Base-by-base conservation (phyloP, 495 filamentous ascomycete genomes). In the Xylaria nigripes region DNA sequence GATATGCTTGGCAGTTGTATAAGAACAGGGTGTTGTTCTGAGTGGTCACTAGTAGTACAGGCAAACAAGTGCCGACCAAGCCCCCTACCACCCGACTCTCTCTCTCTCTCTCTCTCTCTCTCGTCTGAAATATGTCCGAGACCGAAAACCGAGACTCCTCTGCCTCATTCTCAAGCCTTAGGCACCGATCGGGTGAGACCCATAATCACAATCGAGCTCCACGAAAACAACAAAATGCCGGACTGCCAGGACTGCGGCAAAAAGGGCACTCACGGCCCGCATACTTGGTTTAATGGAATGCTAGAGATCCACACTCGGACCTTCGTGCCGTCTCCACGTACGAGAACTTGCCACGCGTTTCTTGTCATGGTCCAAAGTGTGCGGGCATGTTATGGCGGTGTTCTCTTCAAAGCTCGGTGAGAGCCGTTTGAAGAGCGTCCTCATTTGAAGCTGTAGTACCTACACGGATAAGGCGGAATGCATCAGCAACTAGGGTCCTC, bases 201-300 rank as follows among this genome's bases (percentile, higher is more conserved):
- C 72, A 40, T 40, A 4, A 4, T 10, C 12, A 34, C 0, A 71
- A 75, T 48, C n/a, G n/a, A n/a, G n/a, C 67, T 75, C 0, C 72
- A 76, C 44, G 72, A 73, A 21, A 77, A 77, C 49, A 73, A 61
- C 56, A 76, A 74, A 48, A 65, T 72, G 21, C 73, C 76, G 47
- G 64, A 64, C 41, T 76, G 73, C 60, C 69, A 70, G 21, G 64
- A 68, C 38, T 76, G 72, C 44, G 65, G 68, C 5, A 73, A 72
- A 51, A 70, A 76, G 54, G 75, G 72, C 51, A 62, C 76, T 27
- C 71, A 73, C 27, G 72, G 72, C 73, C 59, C 13, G 21, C 43
- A 16, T 24, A 54, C 5, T 12, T 6, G 43, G 6, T 47, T 12
- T 10, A 23, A 38, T 44, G 0, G 10, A 32, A 42, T 13, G 13